Evolutionary conservation across 768 basidiomycete genomes (phyloP), one percentile per base, ranked within the genome.

Genomic region (Trametes cingulata): DNA sequence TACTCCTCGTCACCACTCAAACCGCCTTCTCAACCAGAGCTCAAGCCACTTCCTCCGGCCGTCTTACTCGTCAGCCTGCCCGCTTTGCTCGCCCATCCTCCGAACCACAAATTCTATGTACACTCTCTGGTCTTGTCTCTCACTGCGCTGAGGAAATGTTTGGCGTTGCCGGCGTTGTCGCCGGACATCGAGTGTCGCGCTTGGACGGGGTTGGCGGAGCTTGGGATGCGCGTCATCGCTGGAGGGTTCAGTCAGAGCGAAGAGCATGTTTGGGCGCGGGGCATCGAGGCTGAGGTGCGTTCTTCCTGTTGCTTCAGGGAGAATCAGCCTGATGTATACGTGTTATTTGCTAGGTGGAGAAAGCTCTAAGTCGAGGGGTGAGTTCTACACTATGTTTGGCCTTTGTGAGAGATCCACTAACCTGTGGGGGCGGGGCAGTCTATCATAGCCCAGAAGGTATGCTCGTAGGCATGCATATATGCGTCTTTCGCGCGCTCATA

Each of bases 331-430:
- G 9, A 41, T 57, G 27, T 49, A 42, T 41, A 19, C 19, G 39
- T n/a, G 25, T 9, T 0, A 13, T 22, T 19, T 17, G 7, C 35
- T n/a, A 83, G 82, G 77, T 82, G 2, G 88, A 90, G 67, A 83
- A 79, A 56, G 85, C 88, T 12, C 76, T 89, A 15, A 83, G 82
- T 15, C 88, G 87, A 74, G 89, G 86, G 56, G 88, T 91, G 59
- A 72, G 88, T 79, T 2, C 22, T 13, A 24, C 37, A 53, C 46
- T 47, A 27, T 19, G 35, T 45, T 57, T 29, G 22, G 15, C 2
- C 52, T 50, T 49, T 61, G 39, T 40, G 7, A 5, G 15, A 15
- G 19, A 14, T 25, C 35, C 43, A 20, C 39, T 52, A 22, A 50
- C 35, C 1, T 20, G n/a, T n/a, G n/a, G n/a, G n/a, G n/a, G n/a